phyloP scores from a whole-genome alignment of 495 filamentous ascomycete genomes.

The Penicillium argentinense region DNA sequence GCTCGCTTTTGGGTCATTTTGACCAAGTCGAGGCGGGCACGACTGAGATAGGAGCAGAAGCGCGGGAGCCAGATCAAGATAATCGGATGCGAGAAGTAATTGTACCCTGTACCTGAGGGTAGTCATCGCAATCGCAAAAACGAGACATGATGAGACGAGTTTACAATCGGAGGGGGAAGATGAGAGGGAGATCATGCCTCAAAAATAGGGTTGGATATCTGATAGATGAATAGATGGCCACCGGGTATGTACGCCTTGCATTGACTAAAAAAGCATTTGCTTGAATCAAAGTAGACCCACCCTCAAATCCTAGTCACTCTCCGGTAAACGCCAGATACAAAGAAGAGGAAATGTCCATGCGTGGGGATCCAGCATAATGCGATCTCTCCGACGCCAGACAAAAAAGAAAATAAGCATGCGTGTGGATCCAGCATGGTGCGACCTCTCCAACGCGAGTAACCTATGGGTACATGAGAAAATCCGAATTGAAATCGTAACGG shows the following conservation, averaged over 20 bases:
- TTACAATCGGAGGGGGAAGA: background rate
- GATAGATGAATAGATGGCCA: too few relatives aligned
- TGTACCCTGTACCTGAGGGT: background rate
- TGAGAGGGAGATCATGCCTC: background rate
- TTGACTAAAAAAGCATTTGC: slow-evolving; percentile 31
- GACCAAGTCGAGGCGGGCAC: slow-evolving; percentile 13
- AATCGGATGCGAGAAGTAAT: too few relatives aligned
- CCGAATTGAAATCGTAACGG: slow-evolving; percentile 5
- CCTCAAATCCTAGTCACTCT: slow-evolving; percentile 38
- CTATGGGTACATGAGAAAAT: too few relatives aligned
- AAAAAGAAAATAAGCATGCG: slow-evolving; percentile 3
- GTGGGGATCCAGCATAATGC: slow-evolving; percentile 4
- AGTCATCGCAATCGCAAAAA: too few relatives aligned
- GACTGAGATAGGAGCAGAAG: too few relatives aligned
- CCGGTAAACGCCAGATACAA: slow-evolving; percentile 39
- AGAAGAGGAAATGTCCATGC: slow-evolving; percentile 24
- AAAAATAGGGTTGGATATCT: too few relatives aligned
- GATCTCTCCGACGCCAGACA: slow-evolving; percentile 14
- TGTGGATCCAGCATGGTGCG: too few relatives aligned
- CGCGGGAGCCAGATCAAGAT: too few relatives aligned
- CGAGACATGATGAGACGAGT: too few relatives aligned
- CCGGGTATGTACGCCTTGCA: slow-evolving; percentile 38
- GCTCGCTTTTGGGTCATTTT: background rate
- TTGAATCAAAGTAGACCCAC: slow-evolving; percentile 32
- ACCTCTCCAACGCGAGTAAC: too few relatives aligned